phyloP scores from a whole-genome alignment of 176 grass and related monocot genomes.

The Eleusine indica region DNA sequence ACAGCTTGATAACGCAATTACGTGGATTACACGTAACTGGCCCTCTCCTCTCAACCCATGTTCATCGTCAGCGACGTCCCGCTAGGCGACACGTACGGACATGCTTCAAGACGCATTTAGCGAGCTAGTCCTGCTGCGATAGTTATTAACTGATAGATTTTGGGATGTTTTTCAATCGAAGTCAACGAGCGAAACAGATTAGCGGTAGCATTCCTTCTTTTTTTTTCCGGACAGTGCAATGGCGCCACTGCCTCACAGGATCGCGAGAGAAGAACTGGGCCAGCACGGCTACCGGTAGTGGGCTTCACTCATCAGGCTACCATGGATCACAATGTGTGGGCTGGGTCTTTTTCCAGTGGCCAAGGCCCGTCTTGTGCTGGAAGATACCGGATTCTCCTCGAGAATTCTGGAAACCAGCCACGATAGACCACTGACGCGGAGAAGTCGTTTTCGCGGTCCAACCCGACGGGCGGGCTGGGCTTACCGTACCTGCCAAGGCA shows the following conservation, averaged over 20 bases:
- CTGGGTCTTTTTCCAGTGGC: background rate
- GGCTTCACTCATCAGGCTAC: no score
- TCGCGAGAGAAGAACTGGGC: no score
- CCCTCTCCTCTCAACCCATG: background rate
- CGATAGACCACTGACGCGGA: conserved; percentile 6
- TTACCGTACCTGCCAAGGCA: conserved; percentile 18
- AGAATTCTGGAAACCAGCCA: conserved; percentile 13
- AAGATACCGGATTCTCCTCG: background rate
- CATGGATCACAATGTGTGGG: background rate
- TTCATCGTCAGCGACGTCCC: background rate
- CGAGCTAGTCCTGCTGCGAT: no score
- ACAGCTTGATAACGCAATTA: conserved; percentile 25
- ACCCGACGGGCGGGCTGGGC: background rate
- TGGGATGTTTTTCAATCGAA: no score
- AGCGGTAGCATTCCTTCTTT: no score
- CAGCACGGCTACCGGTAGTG: background rate
- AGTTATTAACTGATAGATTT: no score
- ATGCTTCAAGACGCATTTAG: no score
- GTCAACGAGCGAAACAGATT: no score
- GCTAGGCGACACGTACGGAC: no score
- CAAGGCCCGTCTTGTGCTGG: background rate
- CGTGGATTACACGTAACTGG: conserved; percentile 29
- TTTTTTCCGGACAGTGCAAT: no score
- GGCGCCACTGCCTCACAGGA: no score
- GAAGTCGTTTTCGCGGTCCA: background rate